A percentile compares a stretch with the other conserved stretches of the same genome.
These are phyloP conservation scores for Petrea volubilis DNA, from an alignment of 257 asterid genomes.

Conservation along the genomic window DNA sequence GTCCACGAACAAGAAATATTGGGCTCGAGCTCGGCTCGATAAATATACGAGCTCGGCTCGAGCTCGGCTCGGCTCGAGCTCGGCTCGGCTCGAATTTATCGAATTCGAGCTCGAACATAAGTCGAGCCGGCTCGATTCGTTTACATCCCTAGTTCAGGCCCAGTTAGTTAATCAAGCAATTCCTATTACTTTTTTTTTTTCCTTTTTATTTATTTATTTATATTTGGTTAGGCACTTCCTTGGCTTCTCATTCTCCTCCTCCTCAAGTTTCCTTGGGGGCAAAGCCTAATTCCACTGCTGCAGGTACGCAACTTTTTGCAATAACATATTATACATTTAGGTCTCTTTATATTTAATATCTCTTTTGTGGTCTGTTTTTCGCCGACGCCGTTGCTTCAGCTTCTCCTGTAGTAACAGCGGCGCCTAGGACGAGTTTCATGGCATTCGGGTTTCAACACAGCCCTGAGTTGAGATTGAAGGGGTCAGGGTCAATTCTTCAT, in stretches of 20 bases:
- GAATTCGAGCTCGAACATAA: no score
- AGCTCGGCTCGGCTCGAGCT: no score
- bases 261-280: constrained; percentile 51
- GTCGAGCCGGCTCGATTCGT: no score
- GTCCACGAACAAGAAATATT: no score
- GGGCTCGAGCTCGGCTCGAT: no score
- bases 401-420: constrained; percentile 45
- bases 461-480: constrained; percentile 37
- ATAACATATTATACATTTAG: not conserved
- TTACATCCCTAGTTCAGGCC: no score
- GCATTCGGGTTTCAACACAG: constrained; percentile 38
- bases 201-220: no score
- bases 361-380: not conserved
- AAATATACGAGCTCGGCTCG: no score
- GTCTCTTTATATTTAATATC: not conserved
- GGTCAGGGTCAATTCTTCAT: constrained; percentile 25
- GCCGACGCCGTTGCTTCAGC: constrained; percentile 48
- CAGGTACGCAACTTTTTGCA: constrained; percentile 33
- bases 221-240: constrained; percentile 40
- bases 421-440: constrained; percentile 41
- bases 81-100: no score
- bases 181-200: no score
- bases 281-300: constrained; percentile 45
- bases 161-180: no score
- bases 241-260: constrained; percentile 45